phyloP scores from a whole-genome alignment of 1,284 basidiomycete species.

The Sanghuangporus weigelae region DNA sequence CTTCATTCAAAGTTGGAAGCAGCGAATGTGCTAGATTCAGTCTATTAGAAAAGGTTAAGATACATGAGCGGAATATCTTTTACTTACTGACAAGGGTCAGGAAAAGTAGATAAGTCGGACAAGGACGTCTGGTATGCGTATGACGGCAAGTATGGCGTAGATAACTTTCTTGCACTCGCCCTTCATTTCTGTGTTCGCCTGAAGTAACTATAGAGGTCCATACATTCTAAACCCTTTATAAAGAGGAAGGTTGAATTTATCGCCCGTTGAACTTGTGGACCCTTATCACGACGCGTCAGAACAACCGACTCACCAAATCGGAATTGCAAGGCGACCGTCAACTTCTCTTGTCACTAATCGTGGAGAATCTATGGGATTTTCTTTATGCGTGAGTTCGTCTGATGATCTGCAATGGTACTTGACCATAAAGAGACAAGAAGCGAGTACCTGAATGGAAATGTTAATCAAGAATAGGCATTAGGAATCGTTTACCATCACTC shows the following conservation, averaged over 20 bases:
- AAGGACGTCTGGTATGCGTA: constrained; percentile 4
- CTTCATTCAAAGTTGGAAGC: no score
- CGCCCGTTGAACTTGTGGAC: background rate
- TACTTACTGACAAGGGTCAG: background rate
- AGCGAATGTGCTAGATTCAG: no score
- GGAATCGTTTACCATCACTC: background rate
- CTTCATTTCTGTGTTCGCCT: background rate
- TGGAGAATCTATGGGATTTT: background rate
- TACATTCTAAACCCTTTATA: background rate
- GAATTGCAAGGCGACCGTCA: background rate
- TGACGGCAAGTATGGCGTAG: constrained; percentile 10
- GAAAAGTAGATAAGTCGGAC: background rate
- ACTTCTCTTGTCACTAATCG: background rate
- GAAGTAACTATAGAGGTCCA: background rate
- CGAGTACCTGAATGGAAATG: background rate
- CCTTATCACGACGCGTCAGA: background rate
- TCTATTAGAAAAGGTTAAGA: no score
- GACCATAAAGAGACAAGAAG: background rate
- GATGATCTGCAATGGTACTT: background rate
- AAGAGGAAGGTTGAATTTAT: background rate
- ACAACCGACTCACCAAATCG: background rate
- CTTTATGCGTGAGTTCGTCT: background rate
- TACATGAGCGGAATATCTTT: no score
- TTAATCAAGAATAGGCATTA: background rate
- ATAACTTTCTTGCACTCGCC: constrained; percentile 1